Evolutionary conservation across 2,329 filamentous ascomycete species (phyloP), one percentile per base, ranked within the genome.

Genomic region (Penicillium sp.): DNA sequence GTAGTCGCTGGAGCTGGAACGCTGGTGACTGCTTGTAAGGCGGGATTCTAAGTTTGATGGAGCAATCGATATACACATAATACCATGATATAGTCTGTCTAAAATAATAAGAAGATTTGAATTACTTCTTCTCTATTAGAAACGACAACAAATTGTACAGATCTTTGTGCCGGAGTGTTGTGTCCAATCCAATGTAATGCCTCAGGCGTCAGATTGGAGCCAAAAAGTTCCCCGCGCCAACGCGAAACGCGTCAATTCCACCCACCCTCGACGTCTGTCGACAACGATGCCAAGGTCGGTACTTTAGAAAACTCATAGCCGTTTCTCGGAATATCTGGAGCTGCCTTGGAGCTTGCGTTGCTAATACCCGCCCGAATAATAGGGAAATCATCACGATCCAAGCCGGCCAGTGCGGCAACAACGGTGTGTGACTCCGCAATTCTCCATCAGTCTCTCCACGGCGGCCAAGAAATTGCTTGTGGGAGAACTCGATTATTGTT

Each of bases 321-420:
- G n/a, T n/a, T n/a, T n/a, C n/a, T n/a, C n/a, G n/a, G n/a, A n/a
- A n/a, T n/a, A n/a, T n/a, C n/a, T n/a, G n/a, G n/a, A n/a, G n/a
- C n/a, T n/a, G n/a, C n/a, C n/a, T n/a, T n/a, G n/a, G n/a, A n/a
- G n/a, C n/a, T n/a, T n/a, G n/a, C n/a, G n/a, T n/a, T 22, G 15
- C 42, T 42, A 15, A 52, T 39, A 11, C 22, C 39, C 13, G 37
- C 39, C 11, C 12, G 4, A 10, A 37, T 13, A 39, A 1, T 55
- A 95, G 92, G 69, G 92, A 98, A 78, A 98, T 98, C 59, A 98
- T 98, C 68, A 98, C 93, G 47, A 84, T 98, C 57, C 92, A 98
- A 71, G 90, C 93, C 51, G 92, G 92, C 77, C 92, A 96, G 70
- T 96, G 92, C 76, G 92, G 90, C 77, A 96, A 96, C 72, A 95